Evolutionary conservation across 2,329 filamentous ascomycete species (phyloP), one percentile per base, ranked within the genome.

Genomic region (Colletotrichum lupini): DNA sequence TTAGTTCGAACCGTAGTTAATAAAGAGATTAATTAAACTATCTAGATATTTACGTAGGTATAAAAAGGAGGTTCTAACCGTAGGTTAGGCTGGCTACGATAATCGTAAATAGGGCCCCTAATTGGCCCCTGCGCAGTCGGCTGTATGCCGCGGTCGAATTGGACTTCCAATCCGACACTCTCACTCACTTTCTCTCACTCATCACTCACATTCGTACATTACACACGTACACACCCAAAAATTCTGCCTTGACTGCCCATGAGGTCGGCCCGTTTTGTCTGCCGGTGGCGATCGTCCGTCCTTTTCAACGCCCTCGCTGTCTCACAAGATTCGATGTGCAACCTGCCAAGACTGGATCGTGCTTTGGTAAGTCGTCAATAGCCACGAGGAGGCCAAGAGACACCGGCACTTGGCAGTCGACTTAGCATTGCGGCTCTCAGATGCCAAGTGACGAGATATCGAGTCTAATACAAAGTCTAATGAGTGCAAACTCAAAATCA

Each of bases 381-480:
- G 22, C 60, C 55, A 65, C 60, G 60, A 64, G 53, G 32, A 52
- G 60, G 55, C 67, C 58, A 70, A 58, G 59, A 7, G 11, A 30
- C 8, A 37, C 8, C 16, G 5, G 26, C 16, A 53, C 59, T 70
- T 69, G 70, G 70, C 67, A 52, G 14, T 30, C 26, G 26, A 24
- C 70, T 65, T 65, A 52, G 67, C 70, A 61, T 66, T 70, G 70
- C 67, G 70, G 60, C 70, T 73, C 60, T 56, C 24, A 28, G n/a
- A 35, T 56, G 55, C 60, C 67, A 60, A 69, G 56, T n/a, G n/a
- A 57, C n/a, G 28, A 30, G 11, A 59, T 8, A 12, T 28, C n/a
- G 14, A 58, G 53, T 19, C 59, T 30, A 65, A n/a, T 9, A 49
- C 16, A n/a, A n/a, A 49, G 42, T 49, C 19, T 46, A 8, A n/a